A percentile compares a stretch with the other conserved stretches of the same genome.
phyloP scores from a whole-genome alignment of 2,329 filamentous ascomycete genomes.

The Exophiala dermatitidis region DNA sequence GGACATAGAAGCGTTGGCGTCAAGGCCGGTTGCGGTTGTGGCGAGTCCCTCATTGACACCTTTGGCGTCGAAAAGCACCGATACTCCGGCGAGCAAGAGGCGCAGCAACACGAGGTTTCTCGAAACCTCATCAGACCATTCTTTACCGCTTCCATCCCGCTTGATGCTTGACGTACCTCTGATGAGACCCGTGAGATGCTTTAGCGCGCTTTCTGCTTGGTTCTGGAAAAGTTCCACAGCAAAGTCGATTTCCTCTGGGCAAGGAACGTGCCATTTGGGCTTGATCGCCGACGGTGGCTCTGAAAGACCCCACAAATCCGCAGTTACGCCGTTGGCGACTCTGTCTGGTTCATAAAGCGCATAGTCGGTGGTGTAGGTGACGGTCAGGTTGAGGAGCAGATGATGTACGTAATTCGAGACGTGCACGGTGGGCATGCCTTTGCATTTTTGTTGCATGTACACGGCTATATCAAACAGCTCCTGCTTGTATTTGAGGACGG shows the following conservation, averaged over 20 bases:
- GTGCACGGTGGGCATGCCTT: constrained; percentile 87
- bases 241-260: constrained; percentile 72
- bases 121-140: constrained; percentile 96
- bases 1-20: constrained; percentile 41
- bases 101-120: constrained; percentile 80
- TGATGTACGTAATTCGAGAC: constrained; percentile 98
- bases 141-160: constrained; percentile 90
- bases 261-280: constrained; percentile 86
- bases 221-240: constrained; percentile 82
- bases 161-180: constrained; percentile 74
- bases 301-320: constrained; percentile 77
- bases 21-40: constrained; percentile 35
- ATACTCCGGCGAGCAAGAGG: constrained; percentile 83
- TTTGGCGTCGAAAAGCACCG: constrained; percentile 77
- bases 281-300: constrained; percentile 63
- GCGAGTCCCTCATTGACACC: constrained; percentile 53
- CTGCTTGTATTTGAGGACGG: constrained; percentile 79
- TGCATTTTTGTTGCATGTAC: constrained; percentile 95
- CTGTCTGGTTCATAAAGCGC: constrained; percentile 76
- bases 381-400: constrained; percentile 84
- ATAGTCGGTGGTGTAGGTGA: constrained; percentile 88
- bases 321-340: constrained; percentile 62
- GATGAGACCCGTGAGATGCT: constrained; percentile 70
- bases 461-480: constrained; percentile 85
- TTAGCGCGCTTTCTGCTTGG: constrained; percentile 69